These are phyloP conservation scores for Xylariaceae sp. DNA, from an alignment of 2,329 filamentous ascomycete genomes.

Conservation along the genomic window DNA sequence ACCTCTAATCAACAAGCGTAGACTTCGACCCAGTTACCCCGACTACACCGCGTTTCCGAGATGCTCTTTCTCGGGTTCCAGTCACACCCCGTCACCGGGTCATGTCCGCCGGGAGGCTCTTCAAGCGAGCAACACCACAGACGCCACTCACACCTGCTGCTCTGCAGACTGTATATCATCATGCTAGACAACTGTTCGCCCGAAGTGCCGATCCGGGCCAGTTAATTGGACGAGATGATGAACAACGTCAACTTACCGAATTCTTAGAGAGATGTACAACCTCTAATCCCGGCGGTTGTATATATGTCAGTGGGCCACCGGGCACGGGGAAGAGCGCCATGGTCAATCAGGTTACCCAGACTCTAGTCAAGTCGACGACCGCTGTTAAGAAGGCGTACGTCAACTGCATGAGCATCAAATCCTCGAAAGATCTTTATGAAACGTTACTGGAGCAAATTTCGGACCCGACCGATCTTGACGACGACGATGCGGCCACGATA, in stretches of 20 bases:
- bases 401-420: slow-evolving; percentile 97
- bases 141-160: slow-evolving; percentile 66
- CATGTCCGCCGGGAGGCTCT: slow-evolving; percentile 66
- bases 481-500: slow-evolving; percentile 61
- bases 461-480: slow-evolving; percentile 52
- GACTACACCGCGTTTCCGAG: slow-evolving; percentile 69
- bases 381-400: slow-evolving; percentile 67
- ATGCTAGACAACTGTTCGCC: slow-evolving; percentile 80
- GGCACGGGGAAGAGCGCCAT: slow-evolving; percentile 97
- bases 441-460: slow-evolving; percentile 68
- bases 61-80: slow-evolving; percentile 67
- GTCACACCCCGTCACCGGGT: slow-evolving; percentile 81
- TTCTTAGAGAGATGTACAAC: slow-evolving; percentile 65
- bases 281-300: slow-evolving; percentile 64
- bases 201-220: slow-evolving; percentile 69
- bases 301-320: slow-evolving; percentile 93
- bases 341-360: slow-evolving; percentile 70
- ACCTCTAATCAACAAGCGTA: slow-evolving; percentile 12
- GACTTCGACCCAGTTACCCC: slow-evolving; percentile 57
- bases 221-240: slow-evolving; percentile 70
- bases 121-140: slow-evolving; percentile 73
- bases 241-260: slow-evolving; percentile 56
- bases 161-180: slow-evolving; percentile 74
- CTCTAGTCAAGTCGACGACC: slow-evolving; percentile 45
- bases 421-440: slow-evolving; percentile 75